phyloP scores from a whole-genome alignment of 129 eudicot species.

The Tagetes erecta region DNA sequence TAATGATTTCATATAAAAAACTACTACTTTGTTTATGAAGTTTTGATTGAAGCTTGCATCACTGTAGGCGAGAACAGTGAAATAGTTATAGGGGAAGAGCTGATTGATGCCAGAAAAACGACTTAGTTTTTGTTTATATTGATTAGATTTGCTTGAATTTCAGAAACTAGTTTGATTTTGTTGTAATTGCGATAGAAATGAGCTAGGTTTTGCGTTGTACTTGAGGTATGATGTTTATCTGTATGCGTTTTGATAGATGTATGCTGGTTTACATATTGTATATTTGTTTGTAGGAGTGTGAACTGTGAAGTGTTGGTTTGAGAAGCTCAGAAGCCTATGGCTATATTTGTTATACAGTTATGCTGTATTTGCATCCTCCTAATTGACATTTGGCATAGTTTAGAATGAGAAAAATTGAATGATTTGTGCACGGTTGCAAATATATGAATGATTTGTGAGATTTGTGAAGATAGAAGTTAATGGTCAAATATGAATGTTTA shows the following conservation, averaged over 20 bases:
- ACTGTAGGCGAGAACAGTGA: background rate
- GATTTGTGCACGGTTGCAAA: background rate
- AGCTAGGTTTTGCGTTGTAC: constrained; percentile 26
- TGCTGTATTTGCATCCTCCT: background rate
- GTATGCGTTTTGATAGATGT: background rate
- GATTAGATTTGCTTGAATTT: background rate
- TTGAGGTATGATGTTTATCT: background rate
- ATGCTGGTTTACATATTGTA: background rate
- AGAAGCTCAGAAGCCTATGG: background rate
- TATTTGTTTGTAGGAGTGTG: background rate
- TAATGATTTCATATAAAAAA: background rate
- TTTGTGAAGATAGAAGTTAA: background rate
- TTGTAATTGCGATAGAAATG: background rate
- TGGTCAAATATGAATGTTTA: background rate
- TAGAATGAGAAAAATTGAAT: background rate
- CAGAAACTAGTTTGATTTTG: background rate
- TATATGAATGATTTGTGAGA: background rate
- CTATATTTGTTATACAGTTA: background rate
- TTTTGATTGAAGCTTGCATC: constrained; percentile 17
- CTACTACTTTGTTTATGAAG: background rate
- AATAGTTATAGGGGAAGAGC: background rate
- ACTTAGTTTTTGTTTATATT: background rate
- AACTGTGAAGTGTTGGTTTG: background rate
- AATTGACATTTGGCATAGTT: background rate
- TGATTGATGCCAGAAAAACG: background rate